These are phyloP conservation scores for Colletotrichum tabaci DNA, from an alignment of 2,329 filamentous ascomycete species.

Conservation along the genomic window DNA sequence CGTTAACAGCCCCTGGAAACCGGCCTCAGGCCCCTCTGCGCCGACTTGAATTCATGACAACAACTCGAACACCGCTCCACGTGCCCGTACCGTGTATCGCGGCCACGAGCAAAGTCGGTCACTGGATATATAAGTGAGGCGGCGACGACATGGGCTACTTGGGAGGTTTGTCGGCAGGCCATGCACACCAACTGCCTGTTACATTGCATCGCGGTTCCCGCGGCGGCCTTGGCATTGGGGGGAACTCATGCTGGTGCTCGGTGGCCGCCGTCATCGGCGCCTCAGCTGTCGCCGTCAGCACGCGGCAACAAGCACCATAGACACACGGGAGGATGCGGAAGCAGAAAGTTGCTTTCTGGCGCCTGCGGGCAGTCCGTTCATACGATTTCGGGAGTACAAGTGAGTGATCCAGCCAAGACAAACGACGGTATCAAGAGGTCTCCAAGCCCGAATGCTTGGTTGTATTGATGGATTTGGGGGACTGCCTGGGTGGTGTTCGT, in stretches of 20 bases:
- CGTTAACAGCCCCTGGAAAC: no score
- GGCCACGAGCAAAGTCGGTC: neutral
- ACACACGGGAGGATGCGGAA: neutral
- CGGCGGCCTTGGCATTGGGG: constrained; percentile 23
- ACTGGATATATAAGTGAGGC: neutral
- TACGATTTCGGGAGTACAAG: constrained; percentile 3
- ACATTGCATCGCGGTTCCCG: constrained; percentile 10
- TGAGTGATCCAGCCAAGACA: constrained; percentile 27
- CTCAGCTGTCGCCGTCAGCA: neutral
- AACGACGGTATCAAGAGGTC: neutral
- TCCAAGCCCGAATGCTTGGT: neutral
- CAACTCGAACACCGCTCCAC: neutral
- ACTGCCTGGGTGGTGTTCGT: neutral
- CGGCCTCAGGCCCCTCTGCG: no score
- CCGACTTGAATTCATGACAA: neutral
- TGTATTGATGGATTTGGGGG: neutral
- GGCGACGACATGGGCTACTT: constrained; percentile 17
- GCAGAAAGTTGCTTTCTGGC: neutral
- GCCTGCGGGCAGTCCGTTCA: neutral
- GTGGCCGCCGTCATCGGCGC: constrained; percentile 20
- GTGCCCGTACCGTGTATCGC: neutral
- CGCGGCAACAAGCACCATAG: no score
- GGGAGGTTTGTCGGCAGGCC: constrained; percentile 6
- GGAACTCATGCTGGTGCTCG: neutral
- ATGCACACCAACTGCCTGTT: constrained; percentile 16